Evolutionary conservation across 1,284 basidiomycete species (phyloP), one percentile per base, ranked within the genome.

Genomic region (Cryptococcus sp.): DNA sequence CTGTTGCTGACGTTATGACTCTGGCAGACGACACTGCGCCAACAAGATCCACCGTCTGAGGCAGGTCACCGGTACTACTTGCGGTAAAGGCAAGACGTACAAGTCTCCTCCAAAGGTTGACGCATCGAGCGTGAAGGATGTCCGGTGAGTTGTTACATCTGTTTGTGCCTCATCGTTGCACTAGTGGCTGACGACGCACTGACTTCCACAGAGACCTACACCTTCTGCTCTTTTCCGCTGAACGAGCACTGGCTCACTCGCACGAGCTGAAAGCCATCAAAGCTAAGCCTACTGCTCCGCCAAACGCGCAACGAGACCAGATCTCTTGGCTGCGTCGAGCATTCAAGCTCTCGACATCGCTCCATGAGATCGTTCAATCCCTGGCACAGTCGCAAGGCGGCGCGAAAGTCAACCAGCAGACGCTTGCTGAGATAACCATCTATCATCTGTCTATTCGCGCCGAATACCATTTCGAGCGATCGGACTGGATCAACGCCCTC

Each of bases 181-280:
- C 31, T 19, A 20, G 19, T 13, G 38, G 17, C 23, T 53, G 10
- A 22, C 35, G 5, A n/a, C 8, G 3, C 10, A 41, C 16, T 44
- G 35, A 31, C 45, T 52, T 56, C n/a, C 17, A n/a, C 57, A 72
- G 66, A 52, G 58, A 71, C 68, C 83, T 94, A 8, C 87, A 94
- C 67, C 83, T 96, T 1, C 80, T 93, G 44, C 83, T 96, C 11
- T 88, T 93, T 70, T 91, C 93, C 73, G 85, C 91, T 6, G 93
- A 97, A 78, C 86, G 93, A 50, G 89, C 91, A n/a, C 93, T 92
- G 86, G 87, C 91, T 0, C 87, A 91, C 77, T 87, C 91, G 10
- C 90, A 93, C 77, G 90, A 93, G 65, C 83, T 94, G 44, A 81
- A 84, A 54, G 76, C 84, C 3, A 55, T 66, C 10, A 45, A 54